Evolutionary conservation across 73 alveolate species (phyloP), one percentile per base, ranked within the genome.

Genomic region (Tetrahymena malaccensis): DNA sequence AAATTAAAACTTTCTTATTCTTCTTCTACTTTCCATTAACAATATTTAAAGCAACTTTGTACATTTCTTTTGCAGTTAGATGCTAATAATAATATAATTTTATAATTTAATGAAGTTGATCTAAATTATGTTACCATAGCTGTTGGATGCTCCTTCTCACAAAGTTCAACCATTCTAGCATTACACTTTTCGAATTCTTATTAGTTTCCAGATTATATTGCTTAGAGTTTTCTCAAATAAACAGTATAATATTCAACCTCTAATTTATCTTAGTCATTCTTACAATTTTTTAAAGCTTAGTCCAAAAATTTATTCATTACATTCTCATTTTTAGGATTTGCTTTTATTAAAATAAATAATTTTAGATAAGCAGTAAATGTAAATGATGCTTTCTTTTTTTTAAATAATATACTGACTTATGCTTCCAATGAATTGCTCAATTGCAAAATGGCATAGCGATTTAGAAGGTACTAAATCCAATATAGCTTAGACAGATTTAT

Each of bases 41-140:
- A 89, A 94, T 94, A 94, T 94, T 94, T 94, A 94, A 85, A 55
- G 96, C 96, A 34, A 94, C 96, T 94, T 94, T 94, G 44, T 94
- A 94, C 96, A 94, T 94, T 85, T 94, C 96, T 43, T 94, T 94
- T 34, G 96, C 96, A 11, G 93, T 94, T 84, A 94, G 27, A 94
- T 94, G 96, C 83, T 94, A 38, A n/a, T 9, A 70, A 22, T 70
- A 70, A 56, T 10, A 25, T 27, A 22, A 27, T 19, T 8, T 27
- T 70, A n/a, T 4, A 70, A 27, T 70, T 70, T 10, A 25, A 8
- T 70, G 4, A 40, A 6, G 25, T 4, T n/a, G 4, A 8, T 8
- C 17, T n/a, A 9, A 27, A 27, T 22, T 12, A 70, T 22, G 17
- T 70, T 70, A 70, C 89, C 89, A 70, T 70, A 3, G 96, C 96